Conservation (phyloP, 805 yeast genomes). For the Wickerhamiella azyma region DNA sequence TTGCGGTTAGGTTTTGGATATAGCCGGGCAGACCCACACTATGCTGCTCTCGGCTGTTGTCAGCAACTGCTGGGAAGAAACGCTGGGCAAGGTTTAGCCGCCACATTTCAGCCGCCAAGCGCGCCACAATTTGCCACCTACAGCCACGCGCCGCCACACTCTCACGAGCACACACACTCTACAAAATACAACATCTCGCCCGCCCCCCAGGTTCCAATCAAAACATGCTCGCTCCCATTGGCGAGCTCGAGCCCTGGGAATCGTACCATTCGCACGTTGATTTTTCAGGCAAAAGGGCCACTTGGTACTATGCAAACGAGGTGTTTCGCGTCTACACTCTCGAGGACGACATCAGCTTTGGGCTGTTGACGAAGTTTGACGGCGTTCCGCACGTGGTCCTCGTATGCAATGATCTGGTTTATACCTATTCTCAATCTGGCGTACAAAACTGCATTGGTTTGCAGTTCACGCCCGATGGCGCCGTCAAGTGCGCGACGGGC, state of each 20-base stretch:
- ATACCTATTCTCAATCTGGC: constrained; percentile 50
- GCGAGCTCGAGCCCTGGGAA: constrained; percentile 1
- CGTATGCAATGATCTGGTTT: constrained; percentile 44
- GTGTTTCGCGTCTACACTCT: constrained; percentile 37
- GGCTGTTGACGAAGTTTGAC: constrained; percentile 47
- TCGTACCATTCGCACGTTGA: constrained; percentile 4
- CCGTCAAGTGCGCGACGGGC: constrained; percentile 56
- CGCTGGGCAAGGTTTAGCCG: too few relatives aligned
- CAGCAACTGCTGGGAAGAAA: too few relatives aligned
- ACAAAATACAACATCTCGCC: too few relatives aligned
- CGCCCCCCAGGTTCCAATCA: too few relatives aligned
- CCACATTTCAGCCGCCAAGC: too few relatives aligned
- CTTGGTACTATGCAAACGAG: constrained; percentile 38
- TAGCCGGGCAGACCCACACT: not conserved
- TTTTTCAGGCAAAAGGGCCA: constrained; percentile 23
- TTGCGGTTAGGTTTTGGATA: not conserved
- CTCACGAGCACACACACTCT: too few relatives aligned
- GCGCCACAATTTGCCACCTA: too few relatives aligned
- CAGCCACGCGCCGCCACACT: too few relatives aligned
- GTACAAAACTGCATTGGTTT: constrained; percentile 45
- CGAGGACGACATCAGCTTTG: constrained; percentile 36
- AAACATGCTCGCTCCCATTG: constrained; percentile 9
- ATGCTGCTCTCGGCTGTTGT: too few relatives aligned
- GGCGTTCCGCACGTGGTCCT: constrained; percentile 37
- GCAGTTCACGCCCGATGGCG: constrained; percentile 51